Evolutionary conservation across 1,139 yeast genomes (phyloP).

Genomic region (Arxiozyma slooffiae): DNA sequence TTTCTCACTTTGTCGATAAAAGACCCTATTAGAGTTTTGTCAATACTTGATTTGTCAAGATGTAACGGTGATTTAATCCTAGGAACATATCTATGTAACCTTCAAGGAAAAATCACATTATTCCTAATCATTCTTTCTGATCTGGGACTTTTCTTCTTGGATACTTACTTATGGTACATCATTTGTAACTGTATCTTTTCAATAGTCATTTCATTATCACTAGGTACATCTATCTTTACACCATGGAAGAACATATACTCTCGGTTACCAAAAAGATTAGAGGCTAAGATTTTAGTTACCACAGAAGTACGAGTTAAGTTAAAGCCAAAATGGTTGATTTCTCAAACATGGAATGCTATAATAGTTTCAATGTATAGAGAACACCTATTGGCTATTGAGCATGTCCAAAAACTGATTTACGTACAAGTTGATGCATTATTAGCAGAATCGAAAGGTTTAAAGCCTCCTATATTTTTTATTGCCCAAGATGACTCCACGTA

Average conservation of each 20-base stretch:
- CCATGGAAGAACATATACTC: conserved; percentile 82
- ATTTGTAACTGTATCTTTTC: conserved; percentile 72
- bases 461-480: conserved; percentile 60
- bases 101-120: conserved; percentile 52
- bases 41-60: conserved; percentile 47
- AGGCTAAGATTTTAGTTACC: conserved; percentile 51
- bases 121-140: conserved; percentile 53
- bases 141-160: conserved; percentile 65
- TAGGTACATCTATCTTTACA: conserved; percentile 72
- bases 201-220: conserved; percentile 53
- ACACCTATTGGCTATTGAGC: conserved; percentile 65
- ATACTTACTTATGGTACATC: conserved; percentile 83
- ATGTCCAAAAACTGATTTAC: conserved; percentile 52
- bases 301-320: conserved; percentile 41
- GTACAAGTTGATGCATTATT: conserved; percentile 37
- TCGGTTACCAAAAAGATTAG: conserved; percentile 63
- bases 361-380: conserved; percentile 68
- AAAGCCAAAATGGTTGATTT: conserved; percentile 43
- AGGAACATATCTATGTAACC: conserved; percentile 44
- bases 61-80: conserved; percentile 52
- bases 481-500: conserved; percentile 69
- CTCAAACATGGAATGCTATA: conserved; percentile 76
- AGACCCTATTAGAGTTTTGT: conserved; percentile 66
- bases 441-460: conserved; percentile 34
- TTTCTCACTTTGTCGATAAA: conserved; percentile 67